Evolutionary conservation across 768 basidiomycete species (phyloP).

Genomic region (Lactifluus subvellereus): DNA sequence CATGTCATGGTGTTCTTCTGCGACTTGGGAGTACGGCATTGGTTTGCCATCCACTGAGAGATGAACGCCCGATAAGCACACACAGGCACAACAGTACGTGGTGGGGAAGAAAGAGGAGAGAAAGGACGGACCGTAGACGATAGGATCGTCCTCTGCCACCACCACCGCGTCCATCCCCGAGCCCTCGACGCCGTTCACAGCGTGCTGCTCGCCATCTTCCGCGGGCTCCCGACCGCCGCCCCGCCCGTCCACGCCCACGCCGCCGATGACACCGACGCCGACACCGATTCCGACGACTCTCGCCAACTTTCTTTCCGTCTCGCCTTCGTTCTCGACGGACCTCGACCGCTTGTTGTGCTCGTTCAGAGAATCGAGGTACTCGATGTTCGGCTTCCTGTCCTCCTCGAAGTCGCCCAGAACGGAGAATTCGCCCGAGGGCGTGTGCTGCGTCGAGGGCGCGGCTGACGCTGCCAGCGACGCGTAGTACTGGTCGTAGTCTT

Average conservation of each 20-base stretch:
- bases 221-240: neutral
- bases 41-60: constrained; percentile 64
- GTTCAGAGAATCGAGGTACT: constrained; percentile 64
- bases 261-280: neutral
- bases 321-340: constrained; percentile 43
- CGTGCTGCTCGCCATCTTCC: constrained; percentile 28
- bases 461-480: constrained; percentile 66
- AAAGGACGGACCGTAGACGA: constrained; percentile 55
- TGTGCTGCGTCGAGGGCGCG: constrained; percentile 51
- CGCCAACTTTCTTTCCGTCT: constrained; percentile 21
- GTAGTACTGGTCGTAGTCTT: constrained; percentile 81
- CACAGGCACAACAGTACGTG: neutral
- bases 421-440: constrained; percentile 45
- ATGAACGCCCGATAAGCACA: constrained; percentile 5
- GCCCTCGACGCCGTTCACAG: constrained; percentile 23
- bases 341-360: constrained; percentile 71
- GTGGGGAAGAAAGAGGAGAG: neutral
- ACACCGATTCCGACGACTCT: constrained; percentile 12
- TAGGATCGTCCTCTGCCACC: constrained; percentile 44
- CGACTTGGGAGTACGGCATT: constrained; percentile 72
- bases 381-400: constrained; percentile 59
- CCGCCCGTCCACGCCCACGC: neutral
- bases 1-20: constrained; percentile 85
- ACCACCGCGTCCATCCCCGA: constrained; percentile 8
- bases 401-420: constrained; percentile 55